A percentile compares a stretch with the other conserved stretches of the same genome.
These are phyloP conservation scores for Cryphonectria nitschkei DNA, from an alignment of 2,329 filamentous ascomycete genomes.

Conservation along the genomic window DNA sequence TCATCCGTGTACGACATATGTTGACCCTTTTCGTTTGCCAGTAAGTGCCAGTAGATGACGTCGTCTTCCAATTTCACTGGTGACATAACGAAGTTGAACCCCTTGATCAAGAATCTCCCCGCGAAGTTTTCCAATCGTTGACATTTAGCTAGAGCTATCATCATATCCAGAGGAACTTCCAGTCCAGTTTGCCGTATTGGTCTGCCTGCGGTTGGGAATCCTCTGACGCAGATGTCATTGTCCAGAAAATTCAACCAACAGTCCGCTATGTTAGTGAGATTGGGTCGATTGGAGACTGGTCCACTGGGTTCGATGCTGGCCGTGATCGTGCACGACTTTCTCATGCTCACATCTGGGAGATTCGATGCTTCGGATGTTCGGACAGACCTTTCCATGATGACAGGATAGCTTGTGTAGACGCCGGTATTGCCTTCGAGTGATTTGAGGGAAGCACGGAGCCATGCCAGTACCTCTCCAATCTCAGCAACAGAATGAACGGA, in stretches of 20 bases:
- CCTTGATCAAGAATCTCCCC: constrained; percentile 39
- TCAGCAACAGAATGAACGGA: constrained; percentile 35
- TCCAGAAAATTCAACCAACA: constrained; percentile 40
- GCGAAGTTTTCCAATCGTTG: constrained; percentile 33
- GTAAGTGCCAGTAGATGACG: constrained; percentile 39
- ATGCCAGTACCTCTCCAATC: constrained; percentile 41
- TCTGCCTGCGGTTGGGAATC: constrained; percentile 36
- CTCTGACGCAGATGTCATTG: constrained; percentile 36
- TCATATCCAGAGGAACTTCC: constrained; percentile 38
- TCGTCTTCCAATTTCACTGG: constrained; percentile 30
- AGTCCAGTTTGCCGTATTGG: constrained; percentile 33
- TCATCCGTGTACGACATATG: constrained; percentile 36
- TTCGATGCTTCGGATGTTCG: neutral
- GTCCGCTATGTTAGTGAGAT: neutral
- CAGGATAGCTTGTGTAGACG: neutral
- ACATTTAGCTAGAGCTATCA: constrained; percentile 32
- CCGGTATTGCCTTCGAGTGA: neutral
- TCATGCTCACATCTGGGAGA: neutral
- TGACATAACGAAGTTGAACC: constrained; percentile 40
- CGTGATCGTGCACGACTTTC: neutral
- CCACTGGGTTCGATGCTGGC: neutral
- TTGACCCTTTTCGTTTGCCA: constrained; percentile 32
- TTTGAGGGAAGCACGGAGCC: constrained; percentile 39
- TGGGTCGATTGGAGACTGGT: neutral
- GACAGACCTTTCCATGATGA: neutral